A percentile compares a stretch with the other conserved stretches of the same genome.
Evolutionary conservation across 1,139 yeast species (phyloP).

Genomic region (Taphrina pruni): DNA sequence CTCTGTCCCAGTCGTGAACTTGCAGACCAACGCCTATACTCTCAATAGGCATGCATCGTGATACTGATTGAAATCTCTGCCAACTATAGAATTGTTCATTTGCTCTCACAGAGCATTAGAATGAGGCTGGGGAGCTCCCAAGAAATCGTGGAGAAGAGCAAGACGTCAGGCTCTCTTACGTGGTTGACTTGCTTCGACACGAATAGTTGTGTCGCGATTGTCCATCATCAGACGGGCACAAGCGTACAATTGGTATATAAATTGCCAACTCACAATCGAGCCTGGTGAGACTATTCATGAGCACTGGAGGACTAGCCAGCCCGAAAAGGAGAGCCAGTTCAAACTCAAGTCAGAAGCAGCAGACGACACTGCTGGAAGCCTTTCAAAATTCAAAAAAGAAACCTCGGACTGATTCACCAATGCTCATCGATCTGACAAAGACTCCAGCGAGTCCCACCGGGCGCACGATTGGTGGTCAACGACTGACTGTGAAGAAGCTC

Average conservation of each 20-base stretch:
- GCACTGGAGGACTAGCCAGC: conserved; percentile 9
- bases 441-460: conserved; percentile 26
- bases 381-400: conserved; percentile 27
- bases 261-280: too few relatives aligned
- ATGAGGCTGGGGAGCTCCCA: not conserved
- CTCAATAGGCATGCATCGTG: too few relatives aligned
- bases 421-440: conserved; percentile 34
- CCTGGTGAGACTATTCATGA: not conserved
- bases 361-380: conserved; percentile 22
- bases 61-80: too few relatives aligned
- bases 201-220: not conserved
- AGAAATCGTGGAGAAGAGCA: conserved; percentile 10
- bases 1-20: too few relatives aligned
- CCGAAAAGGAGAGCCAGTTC: conserved; percentile 27
- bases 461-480: conserved; percentile 16
- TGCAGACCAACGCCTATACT: too few relatives aligned
- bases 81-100: too few relatives aligned
- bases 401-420: conserved; percentile 22
- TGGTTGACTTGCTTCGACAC: not conserved
- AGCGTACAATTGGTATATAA: too few relatives aligned
- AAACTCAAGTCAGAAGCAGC: conserved; percentile 27
- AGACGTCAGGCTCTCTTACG: conserved; percentile 11
- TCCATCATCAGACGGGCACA: too few relatives aligned
- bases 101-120: too few relatives aligned
- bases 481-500: conserved; percentile 16